A percentile compares a stretch with the other conserved stretches of the same genome.
Evolutionary conservation across 306 rosid species (phyloP).

Genomic region (Oemleria cerasiformis): DNA sequence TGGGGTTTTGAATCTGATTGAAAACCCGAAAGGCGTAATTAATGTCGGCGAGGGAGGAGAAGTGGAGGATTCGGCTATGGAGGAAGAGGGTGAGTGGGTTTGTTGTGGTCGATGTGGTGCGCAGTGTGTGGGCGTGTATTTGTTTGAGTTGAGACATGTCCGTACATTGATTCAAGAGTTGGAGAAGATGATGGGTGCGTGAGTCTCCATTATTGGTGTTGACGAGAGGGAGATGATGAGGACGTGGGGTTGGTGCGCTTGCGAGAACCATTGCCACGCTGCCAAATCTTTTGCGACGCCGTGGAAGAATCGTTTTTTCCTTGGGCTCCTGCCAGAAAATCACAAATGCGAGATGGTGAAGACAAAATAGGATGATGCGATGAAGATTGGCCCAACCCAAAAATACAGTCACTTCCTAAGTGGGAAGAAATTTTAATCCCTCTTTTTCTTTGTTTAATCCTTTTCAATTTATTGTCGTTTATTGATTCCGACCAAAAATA

Average conservation of each 20-base stretch:
- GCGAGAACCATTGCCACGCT: constrained; percentile 30
- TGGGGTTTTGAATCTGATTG: constrained; percentile 42
- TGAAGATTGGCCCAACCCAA: too few relatives aligned
- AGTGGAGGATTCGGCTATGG: constrained; percentile 48
- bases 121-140: constrained; percentile 73
- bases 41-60: constrained; percentile 39
- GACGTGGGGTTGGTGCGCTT: constrained; percentile 24
- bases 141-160: constrained; percentile 53
- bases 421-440: too few relatives aligned
- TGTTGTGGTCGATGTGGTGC: constrained; percentile 36
- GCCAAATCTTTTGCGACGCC: not conserved
- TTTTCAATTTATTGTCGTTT: too few relatives aligned
- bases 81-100: constrained; percentile 48
- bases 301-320: too few relatives aligned
- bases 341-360: too few relatives aligned
- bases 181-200: constrained; percentile 40
- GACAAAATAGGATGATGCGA: too few relatives aligned
- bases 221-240: constrained; percentile 8
- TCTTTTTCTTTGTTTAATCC: too few relatives aligned
- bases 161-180: constrained; percentile 36
- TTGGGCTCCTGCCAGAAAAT: too few relatives aligned
- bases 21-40: constrained; percentile 58
- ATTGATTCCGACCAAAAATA: too few relatives aligned
- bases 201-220: not conserved
- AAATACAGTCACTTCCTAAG: too few relatives aligned